Conservation (phyloP, 768 basidiomycete species). For the Leucocoprinus birnbaumii region DNA sequence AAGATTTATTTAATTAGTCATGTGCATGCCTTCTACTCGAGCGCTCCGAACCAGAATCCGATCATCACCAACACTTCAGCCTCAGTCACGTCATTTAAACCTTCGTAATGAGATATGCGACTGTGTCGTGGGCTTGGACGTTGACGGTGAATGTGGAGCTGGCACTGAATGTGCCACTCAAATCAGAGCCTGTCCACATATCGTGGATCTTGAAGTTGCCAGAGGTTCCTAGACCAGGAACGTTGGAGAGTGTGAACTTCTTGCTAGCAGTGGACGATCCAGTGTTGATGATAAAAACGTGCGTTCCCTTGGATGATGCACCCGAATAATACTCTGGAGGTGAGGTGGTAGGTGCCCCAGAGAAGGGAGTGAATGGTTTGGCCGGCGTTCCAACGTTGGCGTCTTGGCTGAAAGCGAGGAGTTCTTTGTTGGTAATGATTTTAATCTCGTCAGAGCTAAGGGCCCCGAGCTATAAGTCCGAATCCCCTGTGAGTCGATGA, state of each 20-base stretch:
- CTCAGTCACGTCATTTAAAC: neutral
- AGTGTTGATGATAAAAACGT: conserved; percentile 56
- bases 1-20: too few relatives aligned
- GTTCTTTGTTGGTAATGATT: conserved; percentile 48
- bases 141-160: conserved; percentile 34
- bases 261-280: conserved; percentile 36
- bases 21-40: too few relatives aligned
- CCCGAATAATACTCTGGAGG: conserved; percentile 55
- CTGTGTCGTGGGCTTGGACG: conserved; percentile 51
- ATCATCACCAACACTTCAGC: neutral
- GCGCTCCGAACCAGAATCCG: too few relatives aligned
- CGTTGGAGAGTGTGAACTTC: conserved; percentile 40
- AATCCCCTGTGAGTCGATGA: conserved; percentile 10
- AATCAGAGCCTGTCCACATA: conserved; percentile 49
- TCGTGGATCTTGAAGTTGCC: conserved; percentile 43
- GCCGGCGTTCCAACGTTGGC: conserved; percentile 41
- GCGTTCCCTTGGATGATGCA: conserved; percentile 43
- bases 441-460: conserved; percentile 38
- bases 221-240: conserved; percentile 39
- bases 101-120: conserved; percentile 41
- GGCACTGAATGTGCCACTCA: conserved; percentile 36
- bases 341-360: conserved; percentile 35
- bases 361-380: conserved; percentile 40
- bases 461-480: conserved; percentile 32
- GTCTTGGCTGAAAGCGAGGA: conserved; percentile 57